Evolutionary conservation across 371 early-diverging fungal genomes (phyloP).

Genomic region (Umbelopsis sp.): DNA sequence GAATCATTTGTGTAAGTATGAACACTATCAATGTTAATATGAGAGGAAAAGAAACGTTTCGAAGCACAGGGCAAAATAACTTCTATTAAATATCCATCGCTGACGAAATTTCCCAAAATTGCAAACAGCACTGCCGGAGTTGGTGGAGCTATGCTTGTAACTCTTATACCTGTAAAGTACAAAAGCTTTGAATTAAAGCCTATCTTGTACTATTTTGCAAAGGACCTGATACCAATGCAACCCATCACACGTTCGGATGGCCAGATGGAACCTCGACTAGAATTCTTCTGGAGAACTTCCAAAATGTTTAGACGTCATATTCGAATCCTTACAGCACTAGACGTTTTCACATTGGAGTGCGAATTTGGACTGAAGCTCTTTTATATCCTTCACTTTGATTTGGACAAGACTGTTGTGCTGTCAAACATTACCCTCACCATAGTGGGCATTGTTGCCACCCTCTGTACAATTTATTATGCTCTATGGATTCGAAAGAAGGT

Average conservation of each 20-base stretch:
- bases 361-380: conserved; percentile 49
- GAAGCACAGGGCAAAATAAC: too few relatives aligned
- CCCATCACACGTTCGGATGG: conserved; percentile 27
- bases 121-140: conserved; percentile 36
- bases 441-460: conserved; percentile 34
- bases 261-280: conserved; percentile 27
- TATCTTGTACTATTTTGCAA: conserved; percentile 41
- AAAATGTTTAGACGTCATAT: conserved; percentile 34
- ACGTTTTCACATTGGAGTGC: conserved; percentile 37
- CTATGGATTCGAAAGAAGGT: conserved; percentile 30
- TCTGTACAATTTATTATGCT: conserved; percentile 35
- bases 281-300: conserved; percentile 41
- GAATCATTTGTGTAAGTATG: conserved; percentile 50
- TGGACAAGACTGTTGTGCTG: conserved; percentile 40
- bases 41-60: too few relatives aligned
- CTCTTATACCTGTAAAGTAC: conserved; percentile 38
- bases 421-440: conserved; percentile 37
- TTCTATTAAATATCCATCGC: too few relatives aligned
- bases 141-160: conserved; percentile 35
- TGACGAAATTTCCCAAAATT: neutral
- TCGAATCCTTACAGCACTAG: conserved; percentile 39
- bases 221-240: conserved; percentile 36
- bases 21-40: too few relatives aligned
- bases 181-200: conserved; percentile 44
- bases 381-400: conserved; percentile 43